Percentiles rank a stretch among this genome's conserved stretches.
Evolutionary conservation across 345 rosid species (phyloP).

Genomic region (Hibiscus syriacus): DNA sequence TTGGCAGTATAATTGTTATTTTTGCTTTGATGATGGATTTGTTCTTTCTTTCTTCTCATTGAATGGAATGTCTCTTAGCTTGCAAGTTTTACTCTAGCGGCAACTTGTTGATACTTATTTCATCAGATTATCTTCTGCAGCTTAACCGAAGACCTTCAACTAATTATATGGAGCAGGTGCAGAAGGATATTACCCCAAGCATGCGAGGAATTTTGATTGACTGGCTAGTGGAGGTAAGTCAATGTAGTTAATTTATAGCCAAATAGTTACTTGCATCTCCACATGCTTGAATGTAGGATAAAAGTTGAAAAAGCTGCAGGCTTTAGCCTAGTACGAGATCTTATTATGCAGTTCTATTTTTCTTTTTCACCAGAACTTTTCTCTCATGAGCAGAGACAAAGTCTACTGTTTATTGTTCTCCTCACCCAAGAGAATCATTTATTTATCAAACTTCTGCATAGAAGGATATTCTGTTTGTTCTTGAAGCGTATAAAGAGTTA

Average conservation of each 20-base stretch:
- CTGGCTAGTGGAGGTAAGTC: conserved; percentile 93
- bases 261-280: conserved; percentile 3
- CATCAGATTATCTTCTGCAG: conserved; percentile 31
- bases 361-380: not conserved
- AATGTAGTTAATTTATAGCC: conserved; percentile 14
- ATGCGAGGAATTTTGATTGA: conserved; percentile 85
- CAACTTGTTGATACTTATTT: conserved; percentile 15
- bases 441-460: not conserved
- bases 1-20: not conserved
- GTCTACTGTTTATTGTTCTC: not conserved
- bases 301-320: not conserved
- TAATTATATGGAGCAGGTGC: conserved; percentile 65
- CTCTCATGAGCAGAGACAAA: not conserved
- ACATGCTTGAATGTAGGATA: not conserved
- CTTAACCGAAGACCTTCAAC: conserved; percentile 66
- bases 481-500: not conserved
- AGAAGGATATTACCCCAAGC: conserved; percentile 58
- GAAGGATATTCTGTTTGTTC: conserved; percentile 4
- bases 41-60: too few species aligned
- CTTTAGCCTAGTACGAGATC: not conserved
- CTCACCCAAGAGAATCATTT: not conserved
- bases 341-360: not conserved
- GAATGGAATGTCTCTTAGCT: not conserved
- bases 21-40: not conserved
- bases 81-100: not conserved